These are phyloP conservation scores for Ogataea ganodermae DNA, from an alignment of 805 yeast species.

Conservation along the genomic window DNA sequence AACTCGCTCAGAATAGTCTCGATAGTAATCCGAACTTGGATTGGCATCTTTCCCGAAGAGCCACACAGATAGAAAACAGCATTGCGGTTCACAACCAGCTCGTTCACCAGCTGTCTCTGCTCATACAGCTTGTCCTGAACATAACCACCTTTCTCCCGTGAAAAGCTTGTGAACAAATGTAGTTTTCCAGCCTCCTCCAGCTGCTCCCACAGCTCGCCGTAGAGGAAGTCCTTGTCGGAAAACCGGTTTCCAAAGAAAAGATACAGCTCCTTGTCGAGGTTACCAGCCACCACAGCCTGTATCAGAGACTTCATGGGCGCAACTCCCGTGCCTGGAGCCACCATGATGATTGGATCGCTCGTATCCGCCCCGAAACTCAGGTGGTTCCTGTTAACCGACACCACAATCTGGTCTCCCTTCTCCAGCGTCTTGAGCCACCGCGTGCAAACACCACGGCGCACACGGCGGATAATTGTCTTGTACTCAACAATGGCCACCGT, in stretches of 20 bases:
- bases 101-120: constrained; percentile 49
- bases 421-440: constrained; percentile 61
- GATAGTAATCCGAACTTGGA: constrained; percentile 71
- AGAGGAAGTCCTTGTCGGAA: constrained; percentile 66
- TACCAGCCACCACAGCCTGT: constrained; percentile 35
- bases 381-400: constrained; percentile 50
- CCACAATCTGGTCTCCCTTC: constrained; percentile 51
- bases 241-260: constrained; percentile 78
- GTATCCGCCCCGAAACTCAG: constrained; percentile 34
- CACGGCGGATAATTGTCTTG: constrained; percentile 72
- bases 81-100: constrained; percentile 51
- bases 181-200: constrained; percentile 40
- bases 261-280: constrained; percentile 38
- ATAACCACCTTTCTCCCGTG: constrained; percentile 58
- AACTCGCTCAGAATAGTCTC: constrained; percentile 57
- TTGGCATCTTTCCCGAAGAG: constrained; percentile 93
- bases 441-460: constrained; percentile 82
- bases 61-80: constrained; percentile 86
- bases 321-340: constrained; percentile 94
- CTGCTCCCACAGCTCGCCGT: constrained; percentile 53
- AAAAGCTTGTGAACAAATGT: constrained; percentile 46
- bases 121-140: constrained; percentile 75
- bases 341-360: constrained; percentile 58
- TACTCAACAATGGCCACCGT: constrained; percentile 87
- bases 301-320: constrained; percentile 88